Evolutionary conservation across 2,329 filamentous ascomycete species (phyloP).

Genomic region (Nigrospora osmanthi): DNA sequence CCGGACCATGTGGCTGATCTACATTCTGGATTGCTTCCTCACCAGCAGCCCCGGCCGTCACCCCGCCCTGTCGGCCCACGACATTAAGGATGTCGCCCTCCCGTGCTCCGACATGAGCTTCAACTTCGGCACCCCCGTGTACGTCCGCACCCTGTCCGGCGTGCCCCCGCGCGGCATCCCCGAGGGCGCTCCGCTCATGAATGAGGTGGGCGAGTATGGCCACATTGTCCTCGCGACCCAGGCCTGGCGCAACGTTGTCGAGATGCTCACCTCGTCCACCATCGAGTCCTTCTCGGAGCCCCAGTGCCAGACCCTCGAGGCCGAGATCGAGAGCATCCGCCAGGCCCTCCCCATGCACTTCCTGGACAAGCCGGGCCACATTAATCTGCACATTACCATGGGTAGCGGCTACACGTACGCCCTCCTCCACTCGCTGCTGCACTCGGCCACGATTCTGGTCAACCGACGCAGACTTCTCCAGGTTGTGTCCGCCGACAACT

Average conservation of each 20-base stretch:
- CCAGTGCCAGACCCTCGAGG: constrained; percentile 41
- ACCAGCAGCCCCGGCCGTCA: constrained; percentile 54
- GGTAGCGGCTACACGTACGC: constrained; percentile 55
- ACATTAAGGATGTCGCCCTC: constrained; percentile 47
- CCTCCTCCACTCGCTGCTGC: constrained; percentile 54
- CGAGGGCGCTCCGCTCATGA: constrained; percentile 28
- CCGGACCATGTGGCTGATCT: constrained; percentile 54
- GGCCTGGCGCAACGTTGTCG: constrained; percentile 54
- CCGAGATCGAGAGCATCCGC: constrained; percentile 47
- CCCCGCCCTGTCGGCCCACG: constrained; percentile 45
- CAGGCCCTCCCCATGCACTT: constrained; percentile 50
- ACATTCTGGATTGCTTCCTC: constrained; percentile 54
- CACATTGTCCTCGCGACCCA: constrained; percentile 54
- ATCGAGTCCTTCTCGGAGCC: constrained; percentile 45
- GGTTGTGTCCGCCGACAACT: constrained; percentile 43
- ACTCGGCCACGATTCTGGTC: constrained; percentile 54
- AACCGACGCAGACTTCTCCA: constrained; percentile 52
- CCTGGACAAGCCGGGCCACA: constrained; percentile 52
- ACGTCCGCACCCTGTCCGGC: constrained; percentile 46
- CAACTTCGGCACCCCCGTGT: constrained; percentile 52
- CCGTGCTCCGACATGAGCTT: constrained; percentile 56
- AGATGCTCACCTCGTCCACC: constrained; percentile 49
- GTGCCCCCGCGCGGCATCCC: constrained; percentile 27
- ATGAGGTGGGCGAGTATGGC: constrained; percentile 53
- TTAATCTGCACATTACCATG: constrained; percentile 57